Evolutionary conservation across 257 asterid species (phyloP), one percentile per base, ranked within the genome.

Genomic region (Salvia splendens): DNA sequence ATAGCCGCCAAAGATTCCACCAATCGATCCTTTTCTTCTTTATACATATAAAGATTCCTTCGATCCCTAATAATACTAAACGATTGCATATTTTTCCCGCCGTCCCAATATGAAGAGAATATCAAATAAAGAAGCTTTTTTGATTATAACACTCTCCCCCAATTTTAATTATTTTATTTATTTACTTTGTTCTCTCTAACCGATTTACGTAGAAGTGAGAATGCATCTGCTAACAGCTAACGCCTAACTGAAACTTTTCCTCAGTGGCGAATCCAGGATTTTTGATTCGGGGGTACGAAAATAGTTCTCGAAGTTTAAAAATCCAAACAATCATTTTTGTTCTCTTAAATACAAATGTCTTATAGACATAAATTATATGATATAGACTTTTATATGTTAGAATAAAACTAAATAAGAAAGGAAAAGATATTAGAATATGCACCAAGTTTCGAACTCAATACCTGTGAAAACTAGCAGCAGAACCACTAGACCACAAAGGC

Each of bases 21-120:
- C 67, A 49, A 57, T 16, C 12, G n/a, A 61, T 12, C 3, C 0
- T 38, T 72, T 64, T 6, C 12, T 24, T 47, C 11, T 20, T n/a
- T 24, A 30, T 40, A 8, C 38, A 46, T 20, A 6, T 36, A 69
- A 24, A 24, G 30, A 24, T 24, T 24, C 30, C 30, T 46, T 59
- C 61, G 32, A 48, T 46, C 4, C 48, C 40, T 54, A 16, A 54
- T 32, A 42, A 51, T 64, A 17, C 30, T 24, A 65, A 38, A 16
- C 49, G 32, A 66, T 1, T 58, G 68, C 69, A 73, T 59, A 32
- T 69, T 73, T 41, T 53, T 66, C 61, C 65, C 78, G 70, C 78
- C 78, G 74, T 43, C 78, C 78, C 69, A 73, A 73, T 73, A 66
- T 41, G 30, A 49, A 41, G 57, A 64, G 65, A 65, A 73, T 48